These are phyloP conservation scores for Licmophora abbreviata DNA, from an alignment of 108 stramenopile genomes.

Conservation along the genomic window DNA sequence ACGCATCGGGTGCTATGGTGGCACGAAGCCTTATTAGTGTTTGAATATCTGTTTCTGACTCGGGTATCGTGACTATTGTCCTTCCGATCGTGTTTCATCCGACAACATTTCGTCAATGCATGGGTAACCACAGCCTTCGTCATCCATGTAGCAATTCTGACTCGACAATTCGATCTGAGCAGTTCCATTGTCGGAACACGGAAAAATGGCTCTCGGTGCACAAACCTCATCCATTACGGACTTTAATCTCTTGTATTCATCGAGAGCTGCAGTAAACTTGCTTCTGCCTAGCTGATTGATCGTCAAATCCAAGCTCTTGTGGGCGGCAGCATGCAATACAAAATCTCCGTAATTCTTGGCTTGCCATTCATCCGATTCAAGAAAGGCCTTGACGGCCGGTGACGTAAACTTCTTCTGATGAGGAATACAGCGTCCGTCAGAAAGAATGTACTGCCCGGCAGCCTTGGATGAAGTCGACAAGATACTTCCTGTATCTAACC, in stretches of 20 bases:
- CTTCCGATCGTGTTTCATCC: background rate
- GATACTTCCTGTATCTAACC: conserved; percentile 5
- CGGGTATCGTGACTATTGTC: background rate
- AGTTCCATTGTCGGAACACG: conserved; percentile 11
- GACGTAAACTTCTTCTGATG: conserved; percentile 1
- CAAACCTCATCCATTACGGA: conserved; percentile 2
- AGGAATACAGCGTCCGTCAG: background rate
- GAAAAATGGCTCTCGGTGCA: background rate
- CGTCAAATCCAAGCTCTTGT: conserved; percentile 17
- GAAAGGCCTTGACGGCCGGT: background rate
- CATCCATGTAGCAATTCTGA: conserved; percentile 11
- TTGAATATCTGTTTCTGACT: background rate
- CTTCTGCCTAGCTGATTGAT: conserved; percentile 8
- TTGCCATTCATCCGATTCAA: conserved; percentile 10
- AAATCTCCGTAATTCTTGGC: background rate
- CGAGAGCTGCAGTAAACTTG: background rate
- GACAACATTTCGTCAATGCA: conserved; percentile 14
- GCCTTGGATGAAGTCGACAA: background rate
- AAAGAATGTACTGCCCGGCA: conserved; percentile 5
- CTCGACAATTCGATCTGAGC: conserved; percentile 1
- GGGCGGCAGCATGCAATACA: conserved; percentile 16
- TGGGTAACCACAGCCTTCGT: conserved; percentile 18
- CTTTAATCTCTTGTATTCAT: background rate
- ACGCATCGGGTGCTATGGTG: too few species aligned
- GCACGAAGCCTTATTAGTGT: too few species aligned